Evolutionary conservation across 352 stramenopile species (phyloP).

Genomic region (Pythium volutum): DNA sequence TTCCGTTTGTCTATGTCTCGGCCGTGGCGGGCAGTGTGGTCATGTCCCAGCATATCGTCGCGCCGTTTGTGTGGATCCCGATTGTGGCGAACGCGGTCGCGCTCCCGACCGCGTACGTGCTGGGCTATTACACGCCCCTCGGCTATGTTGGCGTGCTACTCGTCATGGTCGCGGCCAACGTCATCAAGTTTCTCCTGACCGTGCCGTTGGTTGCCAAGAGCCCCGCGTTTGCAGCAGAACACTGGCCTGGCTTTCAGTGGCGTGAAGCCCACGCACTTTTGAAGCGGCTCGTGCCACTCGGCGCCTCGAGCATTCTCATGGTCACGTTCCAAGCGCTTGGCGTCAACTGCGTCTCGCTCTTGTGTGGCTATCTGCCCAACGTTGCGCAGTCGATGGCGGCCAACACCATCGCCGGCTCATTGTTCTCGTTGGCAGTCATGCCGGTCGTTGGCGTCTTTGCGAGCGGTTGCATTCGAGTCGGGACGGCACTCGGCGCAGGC

Average conservation of each 20-base stretch:
- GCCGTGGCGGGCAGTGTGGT: constrained; percentile 30
- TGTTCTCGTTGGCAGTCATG: constrained; percentile 52
- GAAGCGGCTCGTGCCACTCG: constrained; percentile 44
- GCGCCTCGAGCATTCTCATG: constrained; percentile 55
- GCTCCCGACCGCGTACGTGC: constrained; percentile 26
- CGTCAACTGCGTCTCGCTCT: constrained; percentile 49
- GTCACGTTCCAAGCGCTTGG: constrained; percentile 51
- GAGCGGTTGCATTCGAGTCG: constrained; percentile 58
- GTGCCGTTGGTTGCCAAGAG: constrained; percentile 27
- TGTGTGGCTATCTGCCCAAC: constrained; percentile 41
- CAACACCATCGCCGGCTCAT: constrained; percentile 52
- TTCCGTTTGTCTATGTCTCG: constrained; percentile 33
- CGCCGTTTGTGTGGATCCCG: constrained; percentile 29
- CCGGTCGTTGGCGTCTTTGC: constrained; percentile 54
- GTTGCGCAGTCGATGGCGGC: constrained; percentile 54
- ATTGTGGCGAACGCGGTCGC: constrained; percentile 23
- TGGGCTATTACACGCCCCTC: constrained; percentile 36
- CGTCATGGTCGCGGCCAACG: constrained; percentile 29
- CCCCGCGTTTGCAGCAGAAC: constrained; percentile 6
- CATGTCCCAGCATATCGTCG: constrained; percentile 35
- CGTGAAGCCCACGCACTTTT: constrained; percentile 20
- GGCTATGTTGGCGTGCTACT: constrained; percentile 33
- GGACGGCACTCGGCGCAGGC: constrained; percentile 57
- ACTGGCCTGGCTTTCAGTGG: constrained; percentile 23
- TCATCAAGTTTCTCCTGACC: constrained; percentile 28